Evolutionary conservation across 148 eudicot genomes (phyloP), one percentile per base, ranked within the genome.

Genomic region (Bassia scoparia): DNA sequence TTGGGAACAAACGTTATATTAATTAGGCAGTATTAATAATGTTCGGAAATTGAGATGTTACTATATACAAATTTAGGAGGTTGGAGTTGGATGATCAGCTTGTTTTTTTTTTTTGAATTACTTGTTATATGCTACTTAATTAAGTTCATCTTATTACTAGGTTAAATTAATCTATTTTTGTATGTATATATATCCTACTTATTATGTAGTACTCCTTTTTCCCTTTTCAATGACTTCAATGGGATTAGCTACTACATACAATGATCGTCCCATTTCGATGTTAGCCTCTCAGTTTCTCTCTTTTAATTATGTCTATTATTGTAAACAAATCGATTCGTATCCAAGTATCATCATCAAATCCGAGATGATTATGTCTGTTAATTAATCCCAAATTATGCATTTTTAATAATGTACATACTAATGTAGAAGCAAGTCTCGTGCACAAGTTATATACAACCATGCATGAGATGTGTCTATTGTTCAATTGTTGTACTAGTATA

Each of bases 161-260:
- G 48, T 3, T 62, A n/a, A n/a, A n/a, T n/a, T n/a, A n/a, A n/a
- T 16, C 4, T 35, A 3, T 27, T 21, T 20, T 12, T 24, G 12
- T 63, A 21, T 50, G 21, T 48, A 74, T 64, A 71, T 66, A 67
- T 66, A 55, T 55, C 30, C 29, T 66, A n/a, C 13, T 35, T 15
- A 21, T 37, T 54, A 8, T 23, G 29, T 56, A 23, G 46, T 11
- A 58, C 20, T 26, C 33, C 53, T 14, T 46, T 15, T n/a, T 18
- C 46, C 37, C 41, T 31, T 49, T 50, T 33, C 59, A 61, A 61
- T 61, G 58, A 23, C 50, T 49, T 49, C 41, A 5, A 4, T 63
- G 68, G 67, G 49, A 37, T 11, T 41, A 8, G 62, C 31, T 21
- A 6, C 3, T 14, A 48, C 14, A 29, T 69, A 56, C 23, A 34